These are phyloP conservation scores for Cordyceps militaris DNA, from an alignment of 2,329 filamentous ascomycete genomes.

Conservation along the genomic window DNA sequence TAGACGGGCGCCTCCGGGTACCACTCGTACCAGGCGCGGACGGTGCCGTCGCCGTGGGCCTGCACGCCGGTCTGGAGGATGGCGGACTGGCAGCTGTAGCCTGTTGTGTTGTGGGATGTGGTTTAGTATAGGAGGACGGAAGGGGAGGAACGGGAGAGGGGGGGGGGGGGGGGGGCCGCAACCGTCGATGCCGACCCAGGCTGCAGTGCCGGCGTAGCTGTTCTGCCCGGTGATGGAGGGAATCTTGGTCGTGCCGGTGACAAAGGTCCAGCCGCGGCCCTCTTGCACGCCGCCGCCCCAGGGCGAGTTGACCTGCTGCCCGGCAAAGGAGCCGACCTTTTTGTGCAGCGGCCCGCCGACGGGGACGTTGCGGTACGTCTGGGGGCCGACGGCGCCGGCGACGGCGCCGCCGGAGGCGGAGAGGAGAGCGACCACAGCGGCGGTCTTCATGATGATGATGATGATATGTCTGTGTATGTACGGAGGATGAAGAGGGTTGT, in stretches of 20 bases:
- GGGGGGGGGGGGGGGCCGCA: background rate
- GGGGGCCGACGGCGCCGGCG: background rate
- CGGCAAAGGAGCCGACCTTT: background rate
- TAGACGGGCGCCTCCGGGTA: constrained; percentile 31
- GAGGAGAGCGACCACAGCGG: background rate
- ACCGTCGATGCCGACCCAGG: constrained; percentile 39
- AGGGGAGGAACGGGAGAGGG: background rate
- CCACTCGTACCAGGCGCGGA: constrained; percentile 36
- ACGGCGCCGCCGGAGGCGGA: background rate
- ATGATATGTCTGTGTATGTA: background rate
- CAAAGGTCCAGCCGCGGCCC: background rate
- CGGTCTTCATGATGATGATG: constrained; percentile 3
- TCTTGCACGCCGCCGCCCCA: constrained; percentile 8
- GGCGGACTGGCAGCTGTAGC: constrained; percentile 29
- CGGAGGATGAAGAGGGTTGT: background rate
- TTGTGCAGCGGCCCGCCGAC: background rate
- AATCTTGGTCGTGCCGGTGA: constrained; percentile 8
- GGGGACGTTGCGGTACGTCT: background rate
- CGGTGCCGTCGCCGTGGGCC: constrained; percentile 27
- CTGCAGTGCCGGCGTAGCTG: constrained; percentile 18
- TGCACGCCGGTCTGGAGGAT: constrained; percentile 35
- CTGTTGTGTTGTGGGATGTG: too few species aligned
- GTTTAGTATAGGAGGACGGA: background rate
- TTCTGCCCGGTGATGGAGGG: background rate
- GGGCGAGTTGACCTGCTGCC: background rate